phyloP scores from a whole-genome alignment of 768 basidiomycete genomes.

The Rhizopogon vulgaris region DNA sequence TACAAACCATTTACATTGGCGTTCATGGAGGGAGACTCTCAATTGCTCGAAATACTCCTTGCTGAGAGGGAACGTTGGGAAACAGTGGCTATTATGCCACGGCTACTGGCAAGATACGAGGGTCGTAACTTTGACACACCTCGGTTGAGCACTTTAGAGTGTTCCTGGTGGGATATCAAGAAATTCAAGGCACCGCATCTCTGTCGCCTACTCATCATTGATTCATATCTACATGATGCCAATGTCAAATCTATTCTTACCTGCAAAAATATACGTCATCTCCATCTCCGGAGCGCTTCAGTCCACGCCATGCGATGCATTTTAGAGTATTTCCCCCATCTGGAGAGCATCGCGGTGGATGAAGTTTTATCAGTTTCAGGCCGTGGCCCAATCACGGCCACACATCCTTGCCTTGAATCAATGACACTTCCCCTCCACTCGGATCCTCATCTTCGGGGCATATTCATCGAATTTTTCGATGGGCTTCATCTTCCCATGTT shows the following conservation, averaged over 20 bases:
- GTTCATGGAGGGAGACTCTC: background rate
- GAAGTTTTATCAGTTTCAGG: background rate
- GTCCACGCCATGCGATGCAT: background rate
- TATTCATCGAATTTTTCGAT: background rate
- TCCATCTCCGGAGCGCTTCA: background rate
- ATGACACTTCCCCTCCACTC: background rate
- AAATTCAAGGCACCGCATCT: background rate
- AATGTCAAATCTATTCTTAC: background rate
- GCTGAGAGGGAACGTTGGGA: background rate
- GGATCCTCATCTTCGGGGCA: background rate
- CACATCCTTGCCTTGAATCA: background rate
- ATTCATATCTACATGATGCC: background rate
- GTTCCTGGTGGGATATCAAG: background rate
- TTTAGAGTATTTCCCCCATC: background rate
- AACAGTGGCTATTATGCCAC: background rate
- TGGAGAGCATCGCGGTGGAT: background rate
- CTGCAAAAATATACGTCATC: background rate
- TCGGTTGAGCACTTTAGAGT: background rate
- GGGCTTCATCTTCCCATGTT: background rate
- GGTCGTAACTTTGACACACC: background rate
- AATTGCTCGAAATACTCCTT: background rate
- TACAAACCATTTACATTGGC: background rate
- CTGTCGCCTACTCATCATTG: background rate
- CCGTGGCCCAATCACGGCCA: background rate
- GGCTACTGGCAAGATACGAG: background rate